Evolutionary conservation across 352 stramenopile genomes (phyloP).

Genomic region (Globisporangium uncinulatum): DNA sequence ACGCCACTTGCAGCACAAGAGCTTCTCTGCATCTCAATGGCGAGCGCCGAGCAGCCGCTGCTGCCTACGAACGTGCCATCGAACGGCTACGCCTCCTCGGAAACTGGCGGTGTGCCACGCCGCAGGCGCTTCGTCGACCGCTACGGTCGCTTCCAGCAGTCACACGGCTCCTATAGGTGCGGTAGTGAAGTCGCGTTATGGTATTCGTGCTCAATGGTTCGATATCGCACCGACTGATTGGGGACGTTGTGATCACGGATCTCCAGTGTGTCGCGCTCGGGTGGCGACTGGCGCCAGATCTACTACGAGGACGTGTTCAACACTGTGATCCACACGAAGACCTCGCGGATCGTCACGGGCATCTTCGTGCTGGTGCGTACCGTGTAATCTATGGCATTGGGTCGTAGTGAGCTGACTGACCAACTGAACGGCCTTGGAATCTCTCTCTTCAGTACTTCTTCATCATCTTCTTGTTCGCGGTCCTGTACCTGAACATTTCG

Average conservation of each 20-base stretch:
- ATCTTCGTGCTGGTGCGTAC: conserved; percentile 63
- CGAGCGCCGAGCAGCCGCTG: conserved; percentile 24
- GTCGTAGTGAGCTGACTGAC: neutral
- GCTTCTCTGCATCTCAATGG: conserved; percentile 8
- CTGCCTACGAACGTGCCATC: conserved; percentile 14
- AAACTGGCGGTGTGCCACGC: conserved; percentile 2
- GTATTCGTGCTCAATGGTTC: neutral
- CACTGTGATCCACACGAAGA: conserved; percentile 84
- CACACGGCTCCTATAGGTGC: conserved; percentile 62
- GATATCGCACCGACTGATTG: too few relatives aligned
- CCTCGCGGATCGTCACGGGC: conserved; percentile 68
- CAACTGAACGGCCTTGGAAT: neutral
- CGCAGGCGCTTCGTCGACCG: conserved; percentile 58
- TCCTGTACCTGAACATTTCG: conserved; percentile 72
- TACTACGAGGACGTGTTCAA: conserved; percentile 86
- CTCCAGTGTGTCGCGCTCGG: conserved; percentile 35
- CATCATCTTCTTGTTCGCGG: conserved; percentile 75
- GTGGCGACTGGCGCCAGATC: conserved; percentile 76
- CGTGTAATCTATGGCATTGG: too few relatives aligned
- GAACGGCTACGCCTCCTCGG: conserved; percentile 1
- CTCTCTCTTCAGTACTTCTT: conserved; percentile 53
- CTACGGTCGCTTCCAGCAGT: conserved; percentile 59
- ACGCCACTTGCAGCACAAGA: neutral
- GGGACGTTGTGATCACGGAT: too few relatives aligned
- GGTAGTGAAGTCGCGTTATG: neutral